Conservation (phyloP, 495 filamentous ascomycete genomes). For the Penicillium lagena region DNA sequence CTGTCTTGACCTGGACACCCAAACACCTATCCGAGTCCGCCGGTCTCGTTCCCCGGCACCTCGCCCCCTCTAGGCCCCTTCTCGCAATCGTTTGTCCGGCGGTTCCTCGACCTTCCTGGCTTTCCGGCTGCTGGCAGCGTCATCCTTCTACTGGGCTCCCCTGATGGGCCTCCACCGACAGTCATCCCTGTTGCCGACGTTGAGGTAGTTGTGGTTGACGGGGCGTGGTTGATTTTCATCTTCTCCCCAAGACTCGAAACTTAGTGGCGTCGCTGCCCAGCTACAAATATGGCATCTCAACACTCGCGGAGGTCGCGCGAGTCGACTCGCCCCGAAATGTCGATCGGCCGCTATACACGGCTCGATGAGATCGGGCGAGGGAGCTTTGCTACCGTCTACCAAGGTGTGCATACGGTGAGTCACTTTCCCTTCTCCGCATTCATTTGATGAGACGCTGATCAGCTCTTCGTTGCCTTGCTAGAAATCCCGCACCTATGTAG, state of each 20-base stretch:
- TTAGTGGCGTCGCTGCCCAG: slow-evolving; percentile 7
- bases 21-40: slow-evolving; percentile 1
- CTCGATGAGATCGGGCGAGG: slow-evolving; percentile 86
- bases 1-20: no score
- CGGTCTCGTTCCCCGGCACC: slow-evolving; percentile 8
- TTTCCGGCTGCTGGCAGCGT: slow-evolving; percentile 3
- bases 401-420: slow-evolving; percentile 77
- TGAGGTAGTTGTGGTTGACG: slow-evolving; percentile 38
- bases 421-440: neutral
- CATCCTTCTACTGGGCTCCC: slow-evolving; percentile 11
- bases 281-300: slow-evolving; percentile 31
- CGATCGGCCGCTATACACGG: slow-evolving; percentile 70
- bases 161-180: slow-evolving; percentile 31
- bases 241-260: slow-evolving; percentile 6
- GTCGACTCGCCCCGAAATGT: slow-evolving; percentile 47
- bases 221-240: slow-evolving; percentile 15
- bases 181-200: slow-evolving; percentile 13
- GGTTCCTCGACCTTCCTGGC: slow-evolving; percentile 12
- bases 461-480: slow-evolving; percentile 16
- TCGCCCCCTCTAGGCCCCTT: neutral
- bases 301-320: slow-evolving; percentile 40
- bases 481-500: slow-evolving; percentile 65
- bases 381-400: slow-evolving; percentile 92
- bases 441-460: slow-evolving; percentile 33
- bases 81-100: slow-evolving; percentile 5